Percentiles rank a stretch among this genome's conserved stretches.
Conservation (phyloP, 495 filamentous ascomycete species). For the Aspergillus carlsbadensis region DNA sequence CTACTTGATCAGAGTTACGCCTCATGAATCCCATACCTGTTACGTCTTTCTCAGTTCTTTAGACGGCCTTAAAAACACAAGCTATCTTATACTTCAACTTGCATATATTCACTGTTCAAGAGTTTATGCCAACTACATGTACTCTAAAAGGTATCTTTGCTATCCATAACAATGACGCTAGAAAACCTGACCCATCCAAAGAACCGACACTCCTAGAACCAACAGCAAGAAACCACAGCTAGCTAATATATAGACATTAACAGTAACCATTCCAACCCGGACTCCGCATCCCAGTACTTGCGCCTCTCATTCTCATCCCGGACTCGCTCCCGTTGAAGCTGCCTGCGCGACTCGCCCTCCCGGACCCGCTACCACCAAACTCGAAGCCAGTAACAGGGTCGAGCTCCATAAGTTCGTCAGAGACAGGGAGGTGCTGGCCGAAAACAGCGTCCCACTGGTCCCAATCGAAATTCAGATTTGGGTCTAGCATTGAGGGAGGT, state of each 20-base stretch:
- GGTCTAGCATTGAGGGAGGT: constrained; percentile 45
- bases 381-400: constrained; percentile 43
- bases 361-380: constrained; percentile 30
- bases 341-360: constrained; percentile 4
- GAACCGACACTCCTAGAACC: not conserved
- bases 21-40: constrained; percentile 44
- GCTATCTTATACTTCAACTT: not conserved
- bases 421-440: constrained; percentile 46
- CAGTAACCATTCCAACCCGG: constrained; percentile 19
- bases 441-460: constrained; percentile 54
- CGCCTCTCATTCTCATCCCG: not conserved
- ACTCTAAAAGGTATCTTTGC: not conserved
- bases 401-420: constrained; percentile 47
- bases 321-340: constrained; percentile 10
- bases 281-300: not conserved
- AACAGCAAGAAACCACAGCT: not conserved
- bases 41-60: constrained; percentile 22
- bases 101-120: not conserved
- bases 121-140: not conserved
- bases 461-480: constrained; percentile 49
- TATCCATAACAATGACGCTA: not conserved
- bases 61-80: constrained; percentile 8
- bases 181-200: not conserved
- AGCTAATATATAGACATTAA: constrained; percentile 3
- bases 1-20: constrained; percentile 41